These are phyloP conservation scores for Pichia sp. DNA, from an alignment of 1,139 yeast species.

Conservation along the genomic window DNA sequence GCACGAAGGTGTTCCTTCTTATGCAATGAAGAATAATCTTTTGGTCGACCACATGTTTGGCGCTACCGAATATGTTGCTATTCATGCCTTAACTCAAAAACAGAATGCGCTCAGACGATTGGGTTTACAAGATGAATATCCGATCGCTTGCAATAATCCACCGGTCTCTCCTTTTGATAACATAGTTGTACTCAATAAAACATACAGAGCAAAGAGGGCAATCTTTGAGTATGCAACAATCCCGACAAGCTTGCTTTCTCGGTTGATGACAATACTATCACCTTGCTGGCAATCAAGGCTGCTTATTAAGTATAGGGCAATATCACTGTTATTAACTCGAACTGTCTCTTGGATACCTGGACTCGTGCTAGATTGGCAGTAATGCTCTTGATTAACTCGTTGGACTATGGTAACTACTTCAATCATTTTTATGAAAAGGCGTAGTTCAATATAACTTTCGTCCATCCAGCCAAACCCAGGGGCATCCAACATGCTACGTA, in stretches of 20 bases:
- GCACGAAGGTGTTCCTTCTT: not conserved
- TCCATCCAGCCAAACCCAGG: slow-evolving; percentile 32
- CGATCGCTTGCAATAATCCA: slow-evolving; percentile 51
- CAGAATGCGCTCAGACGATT: slow-evolving; percentile 24
- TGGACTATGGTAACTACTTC: slow-evolving; percentile 50
- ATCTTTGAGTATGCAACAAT: slow-evolving; percentile 33
- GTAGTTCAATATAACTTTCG: slow-evolving; percentile 33
- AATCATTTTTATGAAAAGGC: slow-evolving; percentile 57
- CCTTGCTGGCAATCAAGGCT: slow-evolving; percentile 45
- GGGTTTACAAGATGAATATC: slow-evolving; percentile 28
- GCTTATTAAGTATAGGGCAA: slow-evolving; percentile 44
- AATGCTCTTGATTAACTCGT: slow-evolving; percentile 43
- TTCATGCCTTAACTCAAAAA: slow-evolving; percentile 21
- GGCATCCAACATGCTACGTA: slow-evolving; percentile 45
- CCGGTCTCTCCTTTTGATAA: slow-evolving; percentile 56
- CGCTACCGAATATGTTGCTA: slow-evolving; percentile 20
- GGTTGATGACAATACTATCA: slow-evolving; percentile 56
- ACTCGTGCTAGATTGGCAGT: slow-evolving; percentile 47
- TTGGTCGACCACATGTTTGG: slow-evolving; percentile 31
- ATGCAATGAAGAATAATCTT: slow-evolving; percentile 15
- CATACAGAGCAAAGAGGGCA: slow-evolving; percentile 47
- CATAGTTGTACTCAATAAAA: slow-evolving; percentile 48
- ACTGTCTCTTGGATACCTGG: slow-evolving; percentile 57
- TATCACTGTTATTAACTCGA: slow-evolving; percentile 46
- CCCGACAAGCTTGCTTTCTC: slow-evolving; percentile 34